Evolutionary conservation across 2,329 filamentous ascomycete species (phyloP), one percentile per base, ranked within the genome.

Genomic region (Pyrenophora teres): DNA sequence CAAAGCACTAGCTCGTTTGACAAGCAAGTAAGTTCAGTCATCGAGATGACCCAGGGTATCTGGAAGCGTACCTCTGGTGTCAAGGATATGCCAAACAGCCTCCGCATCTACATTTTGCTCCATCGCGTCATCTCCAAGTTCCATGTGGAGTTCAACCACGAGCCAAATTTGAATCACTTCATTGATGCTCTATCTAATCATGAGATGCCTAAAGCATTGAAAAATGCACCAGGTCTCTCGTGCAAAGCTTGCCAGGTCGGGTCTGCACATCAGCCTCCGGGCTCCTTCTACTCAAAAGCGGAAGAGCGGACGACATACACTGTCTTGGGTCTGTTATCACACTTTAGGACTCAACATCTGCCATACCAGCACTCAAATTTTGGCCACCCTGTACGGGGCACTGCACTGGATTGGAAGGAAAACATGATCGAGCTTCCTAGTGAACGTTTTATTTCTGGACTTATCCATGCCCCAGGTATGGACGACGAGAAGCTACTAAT

Each of bases 51-150:
- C 4, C 80, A 82, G 52, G 81, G 84, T 19, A 72, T 87, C 31
- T 92, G 88, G 87, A 81, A 82, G 55, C 74, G 77, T 18, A 81
- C 86, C 2, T 80, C 79, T 6, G 78, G 79, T 3, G 76, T 90
- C 56, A 83, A 83, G 59, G 81, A 85, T 43, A 73, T 90, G 13
- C 81, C 85, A 12, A 81, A 82, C 33, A 82, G 81, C 53, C 78
- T 89, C 40, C 84, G 85, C 58, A 78, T 89, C 13, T 82, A 83
- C 53, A 80, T 85, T 40, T 77, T 89, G 8, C 79, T 92, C 36
- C 79, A 87, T 64, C 84, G 88, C 66, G 74, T 86, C 44, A 78
- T 82, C 49, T 79, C 80, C 47, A 78, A 77, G 31, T 90, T 87
- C 64, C 76, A 80, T 37, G 70, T 80, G 13, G 78, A 77, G 41